Evolutionary conservation across 352 stramenopile genomes (phyloP).

Genomic region (Phytopythium sindhum): DNA sequence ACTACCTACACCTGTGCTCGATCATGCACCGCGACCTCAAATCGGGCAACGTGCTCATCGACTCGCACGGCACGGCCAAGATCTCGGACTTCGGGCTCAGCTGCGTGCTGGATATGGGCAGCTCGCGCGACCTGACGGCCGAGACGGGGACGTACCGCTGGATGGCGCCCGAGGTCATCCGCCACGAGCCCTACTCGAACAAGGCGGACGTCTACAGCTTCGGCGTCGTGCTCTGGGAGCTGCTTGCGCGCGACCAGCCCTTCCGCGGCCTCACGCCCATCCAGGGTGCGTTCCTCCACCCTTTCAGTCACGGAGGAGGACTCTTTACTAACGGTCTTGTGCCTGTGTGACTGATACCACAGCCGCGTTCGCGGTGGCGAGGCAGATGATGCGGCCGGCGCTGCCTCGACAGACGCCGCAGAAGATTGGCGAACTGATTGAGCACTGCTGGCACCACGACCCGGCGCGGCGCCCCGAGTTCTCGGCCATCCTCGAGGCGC

Average conservation of each 20-base stretch:
- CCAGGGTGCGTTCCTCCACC: slow-evolving; percentile 46
- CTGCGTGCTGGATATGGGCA: slow-evolving; percentile 77
- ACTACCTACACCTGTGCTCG: slow-evolving; percentile 92
- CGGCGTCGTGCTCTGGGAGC: slow-evolving; percentile 85
- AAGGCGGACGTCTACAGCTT: slow-evolving; percentile 96
- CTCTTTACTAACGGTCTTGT: background rate
- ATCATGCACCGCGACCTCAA: slow-evolving; percentile 96
- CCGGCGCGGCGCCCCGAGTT: slow-evolving; percentile 72
- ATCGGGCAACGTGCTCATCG: slow-evolving; percentile 92
- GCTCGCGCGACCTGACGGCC: slow-evolving; percentile 74
- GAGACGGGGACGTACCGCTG: slow-evolving; percentile 91
- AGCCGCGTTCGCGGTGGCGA: slow-evolving; percentile 82
- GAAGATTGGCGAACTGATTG: slow-evolving; percentile 78
- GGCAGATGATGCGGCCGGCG: slow-evolving; percentile 80
- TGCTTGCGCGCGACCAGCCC: slow-evolving; percentile 81
- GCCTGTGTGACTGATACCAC: slow-evolving; percentile 3
- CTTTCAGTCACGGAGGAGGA: slow-evolving; percentile 2
- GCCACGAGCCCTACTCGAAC: slow-evolving; percentile 91
- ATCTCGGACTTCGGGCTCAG: slow-evolving; percentile 89
- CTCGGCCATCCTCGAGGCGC: slow-evolving; percentile 64
- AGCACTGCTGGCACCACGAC: slow-evolving; percentile 85
- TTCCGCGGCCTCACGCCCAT: slow-evolving; percentile 83
- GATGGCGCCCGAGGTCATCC: slow-evolving; percentile 95
- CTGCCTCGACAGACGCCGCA: slow-evolving; percentile 80
- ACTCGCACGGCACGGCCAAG: slow-evolving; percentile 79